Evolutionary conservation across 176 grass and related monocot species (phyloP), one percentile per base, ranked within the genome.

Genomic region (Calamus simplicifolius): DNA sequence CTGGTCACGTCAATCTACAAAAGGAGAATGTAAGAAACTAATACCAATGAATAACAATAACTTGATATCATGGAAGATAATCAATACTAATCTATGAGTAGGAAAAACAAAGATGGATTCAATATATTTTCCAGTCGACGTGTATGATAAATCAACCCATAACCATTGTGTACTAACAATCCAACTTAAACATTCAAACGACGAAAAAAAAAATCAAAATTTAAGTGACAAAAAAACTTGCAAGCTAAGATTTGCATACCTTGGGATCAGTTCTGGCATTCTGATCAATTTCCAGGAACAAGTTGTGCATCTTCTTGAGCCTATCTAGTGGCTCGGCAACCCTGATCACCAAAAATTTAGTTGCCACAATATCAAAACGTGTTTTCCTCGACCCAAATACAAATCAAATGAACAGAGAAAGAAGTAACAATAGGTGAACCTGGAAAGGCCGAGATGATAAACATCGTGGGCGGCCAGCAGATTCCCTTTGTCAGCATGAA

Each of bases 271-370:
- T 50, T 29, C 69, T 58, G 29, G 75, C 68, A 69, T 88, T 70
- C 58, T 81, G 64, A 51, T 67, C 25, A 83, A 66, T 27, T 26
- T 57, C 64, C 70, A 86, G 65, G 69, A 91, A 92, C 1, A 23
- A 2, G n/a, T 17, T 55, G 38, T 92, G 78, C 73, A 55, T 74
- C 72, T 80, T 77, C 78, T 88, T 89, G 68, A 98, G 70, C 75
- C 75, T 28, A 51, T 81, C 76, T 5, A 83, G 69, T 60, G 93
- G 93, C 70, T 92, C 87, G 15, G 87, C 84, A 54, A 88, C 80
- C 66, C 93, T 98, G 58, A 57, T 81, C 16, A 65, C 18, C 58
- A 38, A 8, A 55, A 75, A 21, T 73, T 25, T 4, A 57, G 53
- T 50, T 65, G 52, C 27, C 66, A 78, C 5, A 51, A 69, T 18